Percentiles rank a stretch among this genome's conserved stretches.
These are phyloP conservation scores for Globisporangium mamillatum DNA, from an alignment of 352 stramenopile species.

Conservation along the genomic window DNA sequence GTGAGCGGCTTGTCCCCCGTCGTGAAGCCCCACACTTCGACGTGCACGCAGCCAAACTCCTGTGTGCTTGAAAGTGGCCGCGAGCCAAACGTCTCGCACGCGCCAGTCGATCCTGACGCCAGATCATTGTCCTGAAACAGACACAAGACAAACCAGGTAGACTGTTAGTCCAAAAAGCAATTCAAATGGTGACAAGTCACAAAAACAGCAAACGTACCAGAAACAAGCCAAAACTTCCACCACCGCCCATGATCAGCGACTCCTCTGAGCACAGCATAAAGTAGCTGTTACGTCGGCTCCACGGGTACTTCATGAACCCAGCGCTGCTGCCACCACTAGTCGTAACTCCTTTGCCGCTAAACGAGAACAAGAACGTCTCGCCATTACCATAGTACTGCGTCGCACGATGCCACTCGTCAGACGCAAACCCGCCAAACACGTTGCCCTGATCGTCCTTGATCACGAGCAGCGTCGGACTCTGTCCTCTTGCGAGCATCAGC, in stretches of 20 bases:
- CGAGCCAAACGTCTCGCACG: slow-evolving; percentile 87
- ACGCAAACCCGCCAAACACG: slow-evolving; percentile 82
- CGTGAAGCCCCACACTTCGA: slow-evolving; percentile 88
- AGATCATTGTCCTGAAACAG: slow-evolving; percentile 76
- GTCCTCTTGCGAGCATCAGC: slow-evolving; percentile 59
- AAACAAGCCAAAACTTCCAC: slow-evolving; percentile 87
- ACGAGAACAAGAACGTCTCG: slow-evolving; percentile 89
- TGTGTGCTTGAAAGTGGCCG: slow-evolving; percentile 73
- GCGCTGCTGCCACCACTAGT: slow-evolving; percentile 4
- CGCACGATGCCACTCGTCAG: slow-evolving; percentile 73
- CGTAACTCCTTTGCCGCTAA: slow-evolving; percentile 36
- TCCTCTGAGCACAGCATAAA: slow-evolving; percentile 90
- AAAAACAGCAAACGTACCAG: slow-evolving; percentile 45
- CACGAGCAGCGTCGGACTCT: slow-evolving; percentile 77
- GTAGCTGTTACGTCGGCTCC: slow-evolving; percentile 89
- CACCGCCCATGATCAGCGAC: slow-evolving; percentile 88
- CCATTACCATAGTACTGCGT: slow-evolving; percentile 88
- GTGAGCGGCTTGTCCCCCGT: slow-evolving; percentile 45
- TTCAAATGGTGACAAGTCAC: not conserved
- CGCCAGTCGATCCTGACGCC: slow-evolving; percentile 73
- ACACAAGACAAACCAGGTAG: slow-evolving; percentile 5
- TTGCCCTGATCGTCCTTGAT: slow-evolving; percentile 73
- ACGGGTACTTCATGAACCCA: slow-evolving; percentile 76
- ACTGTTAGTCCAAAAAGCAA: slow-evolving; percentile 3
- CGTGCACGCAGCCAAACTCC: slow-evolving; percentile 76